Evolutionary conservation across 2,329 filamentous ascomycete genomes (phyloP).

Genomic region (Botryotinia narcissicola): DNA sequence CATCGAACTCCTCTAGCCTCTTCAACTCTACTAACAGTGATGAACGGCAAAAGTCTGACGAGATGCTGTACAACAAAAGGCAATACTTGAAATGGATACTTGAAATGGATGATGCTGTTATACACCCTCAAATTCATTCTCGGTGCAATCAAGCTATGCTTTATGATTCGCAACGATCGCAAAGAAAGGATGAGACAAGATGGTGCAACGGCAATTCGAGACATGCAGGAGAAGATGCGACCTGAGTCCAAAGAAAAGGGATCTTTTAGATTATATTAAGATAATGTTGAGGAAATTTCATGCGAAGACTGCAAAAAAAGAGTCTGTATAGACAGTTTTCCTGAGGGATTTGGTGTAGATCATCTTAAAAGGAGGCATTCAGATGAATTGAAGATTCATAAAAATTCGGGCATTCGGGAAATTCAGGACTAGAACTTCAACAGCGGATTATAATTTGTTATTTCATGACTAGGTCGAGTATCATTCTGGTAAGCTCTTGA

Average conservation of each 20-base stretch:
- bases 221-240: not conserved
- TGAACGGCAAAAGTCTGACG: not conserved
- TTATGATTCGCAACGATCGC: not conserved
- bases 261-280: not conserved
- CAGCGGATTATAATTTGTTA: not conserved
- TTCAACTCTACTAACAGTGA: not conserved
- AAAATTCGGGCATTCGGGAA: not conserved
- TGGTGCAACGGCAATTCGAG: not conserved
- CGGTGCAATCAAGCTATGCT: not conserved
- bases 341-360: not conserved
- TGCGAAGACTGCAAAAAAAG: not conserved
- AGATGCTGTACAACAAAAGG: not conserved
- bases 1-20: not conserved
- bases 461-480: accelerated
- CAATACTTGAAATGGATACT: no score
- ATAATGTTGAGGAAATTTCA: no score
- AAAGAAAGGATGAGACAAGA: not conserved
- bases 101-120: not conserved
- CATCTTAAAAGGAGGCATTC: accelerated
- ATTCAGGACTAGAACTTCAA: not conserved
- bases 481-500: not conserved
- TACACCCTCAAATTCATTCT: not conserved
- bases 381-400: not conserved
- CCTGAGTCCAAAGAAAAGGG: not conserved
- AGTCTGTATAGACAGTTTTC: no score